Percentiles rank a stretch among this genome's conserved stretches.
phyloP scores from a whole-genome alignment of 2,329 filamentous ascomycete genomes.

The Trichoderma polysporum region DNA sequence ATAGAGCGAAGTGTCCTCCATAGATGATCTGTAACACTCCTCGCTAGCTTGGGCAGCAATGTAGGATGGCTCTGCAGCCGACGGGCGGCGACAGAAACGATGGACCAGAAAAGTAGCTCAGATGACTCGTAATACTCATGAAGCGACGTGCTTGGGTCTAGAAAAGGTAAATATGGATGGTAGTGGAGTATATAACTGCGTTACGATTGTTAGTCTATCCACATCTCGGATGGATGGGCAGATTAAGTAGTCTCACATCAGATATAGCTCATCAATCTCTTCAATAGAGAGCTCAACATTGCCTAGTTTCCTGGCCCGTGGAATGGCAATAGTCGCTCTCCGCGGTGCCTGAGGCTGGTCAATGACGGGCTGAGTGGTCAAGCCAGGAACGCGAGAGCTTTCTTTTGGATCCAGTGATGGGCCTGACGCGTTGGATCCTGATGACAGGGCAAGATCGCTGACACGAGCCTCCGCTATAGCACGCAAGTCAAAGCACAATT shows the following conservation, averaged over 20 bases:
- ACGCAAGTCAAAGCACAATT: not conserved
- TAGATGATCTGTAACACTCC: not conserved
- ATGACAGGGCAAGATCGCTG: not conserved
- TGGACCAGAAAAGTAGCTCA: conserved; percentile 11
- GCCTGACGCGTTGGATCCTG: not conserved
- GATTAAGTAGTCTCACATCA: not conserved
- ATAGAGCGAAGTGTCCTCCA: conserved; percentile 8
- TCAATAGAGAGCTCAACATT: conserved; percentile 13
- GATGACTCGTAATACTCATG: conserved; percentile 4
- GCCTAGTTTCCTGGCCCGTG: not conserved
- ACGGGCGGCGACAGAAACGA: conserved; percentile 6
- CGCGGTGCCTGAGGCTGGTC: conserved; percentile 1
- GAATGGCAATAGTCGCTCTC: not conserved
- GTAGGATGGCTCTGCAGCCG: conserved; percentile 4
- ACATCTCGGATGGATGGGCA: not conserved
- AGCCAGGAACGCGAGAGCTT: not conserved
- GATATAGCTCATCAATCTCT: conserved; percentile 12
- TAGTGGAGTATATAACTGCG: conserved; percentile 3
- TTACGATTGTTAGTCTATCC: not conserved
- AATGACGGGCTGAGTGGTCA: conserved; percentile 9
- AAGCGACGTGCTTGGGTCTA: not conserved
- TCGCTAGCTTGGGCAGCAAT: conserved; percentile 6
- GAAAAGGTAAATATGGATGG: conserved; percentile 5
- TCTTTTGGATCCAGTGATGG: not conserved
- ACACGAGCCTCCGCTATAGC: not conserved